A percentile compares a stretch with the other conserved stretches of the same genome.
phyloP scores from a whole-genome alignment of 2,329 filamentous ascomycete species.

The Colletotrichum truncatum region DNA sequence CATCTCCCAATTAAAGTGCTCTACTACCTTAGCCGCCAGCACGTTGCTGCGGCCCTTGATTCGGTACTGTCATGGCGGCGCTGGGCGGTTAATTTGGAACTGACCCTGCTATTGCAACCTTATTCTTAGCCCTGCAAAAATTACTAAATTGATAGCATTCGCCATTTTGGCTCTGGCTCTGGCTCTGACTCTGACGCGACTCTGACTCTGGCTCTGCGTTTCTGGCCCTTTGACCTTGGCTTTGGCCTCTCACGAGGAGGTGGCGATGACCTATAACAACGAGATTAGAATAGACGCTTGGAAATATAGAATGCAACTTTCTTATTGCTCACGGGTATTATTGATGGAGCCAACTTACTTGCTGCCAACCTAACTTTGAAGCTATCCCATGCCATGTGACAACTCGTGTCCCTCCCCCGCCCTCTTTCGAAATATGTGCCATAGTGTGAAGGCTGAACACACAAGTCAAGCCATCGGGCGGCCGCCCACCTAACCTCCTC shows the following conservation, averaged over 20 bases:
- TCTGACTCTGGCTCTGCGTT: background rate
- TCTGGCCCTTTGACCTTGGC: slow-evolving; percentile 1
- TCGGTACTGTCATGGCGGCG: slow-evolving; percentile 1
- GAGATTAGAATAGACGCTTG: background rate
- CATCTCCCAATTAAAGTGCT: slow-evolving; percentile 4
- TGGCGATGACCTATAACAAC: background rate
- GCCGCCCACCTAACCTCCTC: slow-evolving; percentile 8
- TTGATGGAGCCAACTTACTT: background rate
- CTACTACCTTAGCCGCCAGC: background rate
- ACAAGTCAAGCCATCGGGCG: slow-evolving; percentile 24
- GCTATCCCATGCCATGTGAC: slow-evolving; percentile 5
- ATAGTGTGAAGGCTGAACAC: slow-evolving; percentile 15
- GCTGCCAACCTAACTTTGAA: background rate
- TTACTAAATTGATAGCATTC: background rate
- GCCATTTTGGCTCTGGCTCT: background rate
- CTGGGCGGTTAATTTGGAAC: slow-evolving; percentile 17
- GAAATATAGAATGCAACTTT: background rate
- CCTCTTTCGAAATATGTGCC: background rate
- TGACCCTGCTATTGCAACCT: slow-evolving; percentile 21
- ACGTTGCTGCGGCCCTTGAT: background rate
- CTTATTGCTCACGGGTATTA: background rate
- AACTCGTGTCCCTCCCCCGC: slow-evolving; percentile 6
- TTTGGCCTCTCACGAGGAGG: background rate
- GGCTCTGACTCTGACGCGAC: background rate
- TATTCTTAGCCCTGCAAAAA: slow-evolving; percentile 21